Evolutionary conservation across 164 flowering plant genomes (phyloP), one percentile per base, ranked within the genome.

Genomic region (Annona squamosa): DNA sequence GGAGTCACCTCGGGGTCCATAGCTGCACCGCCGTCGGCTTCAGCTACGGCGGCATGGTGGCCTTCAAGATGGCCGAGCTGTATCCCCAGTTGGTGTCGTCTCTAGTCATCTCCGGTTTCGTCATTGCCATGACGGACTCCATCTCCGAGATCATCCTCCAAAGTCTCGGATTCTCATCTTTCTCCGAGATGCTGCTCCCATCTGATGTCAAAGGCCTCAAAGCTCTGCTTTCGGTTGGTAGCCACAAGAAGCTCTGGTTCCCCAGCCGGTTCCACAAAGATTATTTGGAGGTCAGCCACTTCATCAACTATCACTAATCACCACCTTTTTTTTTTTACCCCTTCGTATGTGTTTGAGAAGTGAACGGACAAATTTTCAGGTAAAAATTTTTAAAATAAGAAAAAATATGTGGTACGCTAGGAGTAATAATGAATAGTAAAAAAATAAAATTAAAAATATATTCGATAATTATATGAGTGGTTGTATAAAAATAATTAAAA

Each of bases 41-140:
- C 72, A 92, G 97, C 74, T 92, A 92, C 42, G 97, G 97, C 2
- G 97, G 97, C 2, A 86, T 90, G 87, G 95, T 92, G 69, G 89
- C 89, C 5, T 87, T 88, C 44, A 89, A 89, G 84, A 73, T 92
- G 82, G 92, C 90, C 2, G 87, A 87, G 80, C 43, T 76, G 74
- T 67, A 83, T 18, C 97, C 95, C 0, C 82, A 84, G 5, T 16
- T 92, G 81, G 87, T 90, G 16, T 47, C 76, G 17, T 80, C 82
- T 9, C 10, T 92, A 80, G 95, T 90, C 48, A 69, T 90, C 1
- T 88, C 97, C 0, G 94, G 97, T 4, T 90, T 95, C 10, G 80
- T 88, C 56, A 9, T 85, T 5, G 85, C 87, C 16, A 84, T 87
- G 93, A 90, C 93, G 0, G 90, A 87, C 65, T 84, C 91, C 3